Base-by-base conservation (phyloP, 768 basidiomycete genomes). In the Mycena venus region DNA sequence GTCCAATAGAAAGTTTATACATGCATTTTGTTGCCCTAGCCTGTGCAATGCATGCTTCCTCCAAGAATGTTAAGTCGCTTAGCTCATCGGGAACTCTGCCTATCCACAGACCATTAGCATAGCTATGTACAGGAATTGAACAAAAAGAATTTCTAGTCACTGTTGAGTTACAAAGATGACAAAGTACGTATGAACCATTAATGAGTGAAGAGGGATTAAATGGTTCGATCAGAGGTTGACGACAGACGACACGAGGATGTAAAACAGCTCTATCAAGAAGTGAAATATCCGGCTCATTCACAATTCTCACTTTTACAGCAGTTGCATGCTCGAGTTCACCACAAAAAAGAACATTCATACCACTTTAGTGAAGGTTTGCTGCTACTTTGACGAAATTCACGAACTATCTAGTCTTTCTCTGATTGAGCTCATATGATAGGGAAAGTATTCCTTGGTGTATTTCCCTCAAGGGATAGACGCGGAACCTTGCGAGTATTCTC, bases 21-120 rank as follows among this genome's bases (percentile, higher is more conserved):
- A 78, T 44, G 11, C 47, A 49, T 49, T 38, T 63, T 31, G 76
- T 78, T 19, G 75, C 51, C 12, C 75, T 36, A 8, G 64, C 64
- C 15, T 76, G 68, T 23, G 77, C 68, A 27, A 78, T 78, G 34
- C 77, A 78, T 69, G 74, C 69, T 47, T 78, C 77, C 58, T 78
- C 75, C 14, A 78, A 32, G 34, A 77, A 77, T 2, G 77, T 71
- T 0, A 78, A 34, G 29, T 67, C 72, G 25, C 34, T n/a, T 17
- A 79, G 68, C 38, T 75, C 73, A 3, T 29, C 47, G 1, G 78
- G 78, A 23, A 73, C 23, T 4, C 49, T 12, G 2, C 47, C 47
- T 25, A 49, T 49, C 47, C 47, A 49, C 17, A 75, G 36, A 23
- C 76, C 76, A 64, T 79, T 77, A 10, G 76, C 78, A 72, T 78